Percentiles rank a stretch among this genome's conserved stretches.
Conservation (phyloP, 2,329 filamentous ascomycete species). For the Hypoxylon sp. region DNA sequence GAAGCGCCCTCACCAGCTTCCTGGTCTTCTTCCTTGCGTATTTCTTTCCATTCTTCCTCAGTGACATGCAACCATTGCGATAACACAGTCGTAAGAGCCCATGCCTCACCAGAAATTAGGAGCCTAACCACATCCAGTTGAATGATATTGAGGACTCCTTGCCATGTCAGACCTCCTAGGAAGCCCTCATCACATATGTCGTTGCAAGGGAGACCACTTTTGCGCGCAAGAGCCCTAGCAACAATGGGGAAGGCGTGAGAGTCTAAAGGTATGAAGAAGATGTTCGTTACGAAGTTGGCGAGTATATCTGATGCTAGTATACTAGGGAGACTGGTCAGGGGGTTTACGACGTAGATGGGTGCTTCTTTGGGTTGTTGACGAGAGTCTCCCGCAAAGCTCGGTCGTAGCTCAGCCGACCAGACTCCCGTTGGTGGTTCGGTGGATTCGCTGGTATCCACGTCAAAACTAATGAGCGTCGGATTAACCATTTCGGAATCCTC, state of each 20-base stretch:
- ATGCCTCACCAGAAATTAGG: slow-evolving; percentile 60
- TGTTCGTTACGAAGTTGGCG: slow-evolving; percentile 58
- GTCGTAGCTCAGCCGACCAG: slow-evolving; percentile 71
- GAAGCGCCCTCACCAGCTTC: slow-evolving; percentile 15
- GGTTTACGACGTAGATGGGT: slow-evolving; percentile 61
- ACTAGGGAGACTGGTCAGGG: slow-evolving; percentile 65
- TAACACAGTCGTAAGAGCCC: slow-evolving; percentile 58
- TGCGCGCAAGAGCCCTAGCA: slow-evolving; percentile 58
- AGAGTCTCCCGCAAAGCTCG: slow-evolving; percentile 57
- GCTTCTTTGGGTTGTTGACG: slow-evolving; percentile 53
- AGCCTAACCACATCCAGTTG: slow-evolving; percentile 62
- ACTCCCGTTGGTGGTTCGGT: slow-evolving; percentile 64
- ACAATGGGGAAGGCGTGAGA: slow-evolving; percentile 60
- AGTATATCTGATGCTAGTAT: slow-evolving; percentile 63
- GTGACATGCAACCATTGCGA: slow-evolving; percentile 58
- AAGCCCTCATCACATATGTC: slow-evolving; percentile 58
- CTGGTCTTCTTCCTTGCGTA: slow-evolving; percentile 47
- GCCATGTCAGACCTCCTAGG: slow-evolving; percentile 56
- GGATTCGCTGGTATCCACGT: slow-evolving; percentile 69
- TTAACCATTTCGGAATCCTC: slow-evolving; percentile 68
- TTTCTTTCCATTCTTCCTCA: slow-evolving; percentile 60
- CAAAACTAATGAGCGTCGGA: slow-evolving; percentile 71
- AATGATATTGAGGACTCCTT: slow-evolving; percentile 61
- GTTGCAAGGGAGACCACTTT: slow-evolving; percentile 55
- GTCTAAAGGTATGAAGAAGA: slow-evolving; percentile 63